Evolutionary conservation across 257 asterid genomes (phyloP), one percentile per base, ranked within the genome.

Genomic region (Nicotiana otophora): DNA sequence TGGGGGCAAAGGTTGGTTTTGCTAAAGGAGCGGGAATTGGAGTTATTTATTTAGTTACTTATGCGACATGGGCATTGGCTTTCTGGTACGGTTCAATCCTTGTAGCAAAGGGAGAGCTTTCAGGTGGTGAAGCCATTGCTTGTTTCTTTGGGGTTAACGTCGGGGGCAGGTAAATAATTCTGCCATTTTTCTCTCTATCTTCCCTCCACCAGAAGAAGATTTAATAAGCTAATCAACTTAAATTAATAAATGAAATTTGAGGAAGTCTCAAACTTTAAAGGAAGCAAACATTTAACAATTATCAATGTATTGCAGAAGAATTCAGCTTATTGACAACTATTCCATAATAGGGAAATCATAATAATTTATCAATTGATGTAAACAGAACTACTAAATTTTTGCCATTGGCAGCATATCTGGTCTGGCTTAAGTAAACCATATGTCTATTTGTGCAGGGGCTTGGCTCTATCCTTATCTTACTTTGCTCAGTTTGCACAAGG

Each of bases 41-140:
- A 60, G 91, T 94, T 51, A 94, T 94, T 28, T 94, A 94, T 82
- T 85, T 94, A 33, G 96, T 94, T 23, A 91, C 97, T 1, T 94
- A 93, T 77, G 88, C 93, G 2, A 94, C 98, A 17, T 94, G 98
- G 97, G 98, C 97, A n/a, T 85, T 94, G 86, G 97, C 98, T 67
- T 94, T 94, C 84, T 94, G 97, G 97, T 94, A 94, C 7, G 98
- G 98, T 34, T 88, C 97, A 68, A 84, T 92, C 83, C 85, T 94
- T 42, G 92, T 92, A 46, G 83, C 86, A 0, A 87, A 78, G 57
- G 76, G 75, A 5, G 83, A 94, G 83, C 91, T 93, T 82, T 36
- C 81, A 6, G 97, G 97, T 67, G 98, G 98, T 28, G 91, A 69
- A 51, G 98, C 98, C 83, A 93, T 94, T 78, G 95, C 98, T 33